phyloP scores from a whole-genome alignment of 495 filamentous ascomycete genomes.

The Platismatia glauca region DNA sequence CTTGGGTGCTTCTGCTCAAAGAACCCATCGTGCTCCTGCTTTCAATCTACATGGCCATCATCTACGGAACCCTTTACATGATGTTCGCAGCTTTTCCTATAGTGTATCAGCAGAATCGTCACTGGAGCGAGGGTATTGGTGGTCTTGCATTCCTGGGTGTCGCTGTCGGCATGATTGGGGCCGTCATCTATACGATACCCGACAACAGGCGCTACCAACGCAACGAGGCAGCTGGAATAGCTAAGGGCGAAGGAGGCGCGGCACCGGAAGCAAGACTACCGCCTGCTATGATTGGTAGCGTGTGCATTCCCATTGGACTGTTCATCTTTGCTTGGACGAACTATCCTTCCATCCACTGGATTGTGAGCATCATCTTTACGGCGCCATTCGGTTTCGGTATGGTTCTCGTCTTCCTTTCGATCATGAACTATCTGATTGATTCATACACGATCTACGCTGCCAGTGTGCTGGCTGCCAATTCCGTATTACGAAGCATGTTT shows the following conservation, averaged over 20 bases:
- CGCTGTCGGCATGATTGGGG: conserved; percentile 69
- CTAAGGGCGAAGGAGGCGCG: conserved; percentile 21
- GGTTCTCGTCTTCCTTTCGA: conserved; percentile 64
- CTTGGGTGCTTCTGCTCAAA: conserved; percentile 41
- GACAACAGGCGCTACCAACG: conserved; percentile 43
- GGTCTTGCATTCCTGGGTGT: conserved; percentile 79
- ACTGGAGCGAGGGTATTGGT: conserved; percentile 62
- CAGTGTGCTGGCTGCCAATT: conserved; percentile 69
- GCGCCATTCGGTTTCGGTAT: conserved; percentile 68
- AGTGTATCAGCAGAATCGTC: conserved; percentile 61
- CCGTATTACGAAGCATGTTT: conserved; percentile 58
- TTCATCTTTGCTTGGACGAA: conserved; percentile 69
- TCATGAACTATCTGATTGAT: conserved; percentile 77
- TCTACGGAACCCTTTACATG: conserved; percentile 73
- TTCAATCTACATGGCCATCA: conserved; percentile 63
- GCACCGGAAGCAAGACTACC: conserved; percentile 43
- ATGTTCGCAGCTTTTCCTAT: conserved; percentile 78
- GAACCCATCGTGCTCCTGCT: conserved; percentile 57
- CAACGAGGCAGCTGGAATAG: conserved; percentile 20
- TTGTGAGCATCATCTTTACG: conserved; percentile 53
- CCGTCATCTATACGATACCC: conserved; percentile 40
- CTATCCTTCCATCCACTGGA: conserved; percentile 58
- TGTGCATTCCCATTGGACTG: conserved; percentile 41
- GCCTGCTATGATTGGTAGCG: conserved; percentile 35
- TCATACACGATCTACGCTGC: conserved; percentile 75